phyloP scores from a whole-genome alignment of 768 basidiomycete genomes.

The Hypholoma sublateritium region DNA sequence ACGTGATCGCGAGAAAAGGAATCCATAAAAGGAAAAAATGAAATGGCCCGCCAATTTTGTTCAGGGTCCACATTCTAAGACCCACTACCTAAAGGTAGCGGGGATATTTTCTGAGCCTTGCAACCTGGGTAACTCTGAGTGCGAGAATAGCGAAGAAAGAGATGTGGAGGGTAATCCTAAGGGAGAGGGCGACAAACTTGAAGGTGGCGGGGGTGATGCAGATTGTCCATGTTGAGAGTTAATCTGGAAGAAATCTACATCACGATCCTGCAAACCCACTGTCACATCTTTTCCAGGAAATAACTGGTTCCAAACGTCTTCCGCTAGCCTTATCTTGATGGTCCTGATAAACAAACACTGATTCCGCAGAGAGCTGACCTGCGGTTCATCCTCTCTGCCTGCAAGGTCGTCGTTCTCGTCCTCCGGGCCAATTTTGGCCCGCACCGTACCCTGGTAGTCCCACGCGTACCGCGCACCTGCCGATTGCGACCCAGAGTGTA shows the following conservation, averaged over 20 bases:
- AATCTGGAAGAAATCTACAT: neutral
- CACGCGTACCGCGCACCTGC: neutral
- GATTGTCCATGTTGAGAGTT: too few relatives aligned
- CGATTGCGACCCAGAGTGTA: neutral
- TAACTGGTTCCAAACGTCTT: neutral
- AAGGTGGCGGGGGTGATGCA: too few relatives aligned
- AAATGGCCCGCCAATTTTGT: too few relatives aligned
- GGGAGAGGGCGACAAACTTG: too few relatives aligned
- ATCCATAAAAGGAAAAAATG: too few relatives aligned
- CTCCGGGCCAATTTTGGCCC: constrained; percentile 11
- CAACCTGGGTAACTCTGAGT: too few relatives aligned
- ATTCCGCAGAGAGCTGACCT: constrained; percentile 6
- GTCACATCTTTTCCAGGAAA: neutral
- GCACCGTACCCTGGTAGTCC: neutral
- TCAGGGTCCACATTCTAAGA: too few relatives aligned
- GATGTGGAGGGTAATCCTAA: too few relatives aligned
- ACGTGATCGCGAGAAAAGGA: too few relatives aligned
- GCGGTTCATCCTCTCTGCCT: neutral
- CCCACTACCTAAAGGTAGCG: too few relatives aligned
- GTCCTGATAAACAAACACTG: constrained; percentile 10
- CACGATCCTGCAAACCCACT: neutral
- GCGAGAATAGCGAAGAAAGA: too few relatives aligned
- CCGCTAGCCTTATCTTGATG: neutral
- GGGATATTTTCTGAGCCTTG: too few relatives aligned
- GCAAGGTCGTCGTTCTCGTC: constrained; percentile 8